Base-by-base conservation (phyloP, 2,329 filamentous ascomycete genomes). In the Fusarium ramigenum region DNA sequence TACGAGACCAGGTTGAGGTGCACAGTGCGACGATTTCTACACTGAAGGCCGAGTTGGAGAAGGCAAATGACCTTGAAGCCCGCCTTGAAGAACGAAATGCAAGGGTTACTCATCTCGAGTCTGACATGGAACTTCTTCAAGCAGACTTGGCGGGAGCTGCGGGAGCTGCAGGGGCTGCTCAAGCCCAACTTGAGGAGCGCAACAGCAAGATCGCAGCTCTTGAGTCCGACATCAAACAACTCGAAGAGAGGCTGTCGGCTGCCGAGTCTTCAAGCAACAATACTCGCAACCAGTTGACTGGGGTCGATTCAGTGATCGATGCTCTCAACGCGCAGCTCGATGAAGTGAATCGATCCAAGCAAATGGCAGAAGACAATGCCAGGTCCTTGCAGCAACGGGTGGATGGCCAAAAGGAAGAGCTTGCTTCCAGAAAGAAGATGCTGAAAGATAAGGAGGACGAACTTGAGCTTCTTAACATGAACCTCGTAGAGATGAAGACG, bases 401-500 rank as follows among this genome's bases (percentile, higher is more conserved):
- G 14, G 66, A 62, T 3, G 28, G 49, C 7, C 77, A 79, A 36
- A 69, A 73, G 57, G 65, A 75, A 28, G 72, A 78, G 37, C 50
- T 78, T 14, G 66, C 71, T 15, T 74, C 70, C 25, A 85, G 85
- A 52, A 83, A 85, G 70, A 84, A 85, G 69, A 81, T 85, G 40
- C 79, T 82, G 71, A 84, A 84, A 75, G 82, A 83, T 69, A 87
- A 86, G 80, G 86, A 88, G 60, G 82, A 84, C 52, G 86, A 88
- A 69, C 76, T 88, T 40, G 87, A 88, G 57, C 80, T 82, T 61
- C 82, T 88, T 60, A 87, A 87, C 79, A 82, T 85, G 77, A 84
- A 85, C 76, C 79, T 90, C 61, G 86, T 87, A 39, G 88, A 90
- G 80, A 84, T 89, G 78, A 90, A 90, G 84, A 90, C 88, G 60